Evolutionary conservation across 2,329 filamentous ascomycete genomes (phyloP).

Genomic region (Penicillium sp.): DNA sequence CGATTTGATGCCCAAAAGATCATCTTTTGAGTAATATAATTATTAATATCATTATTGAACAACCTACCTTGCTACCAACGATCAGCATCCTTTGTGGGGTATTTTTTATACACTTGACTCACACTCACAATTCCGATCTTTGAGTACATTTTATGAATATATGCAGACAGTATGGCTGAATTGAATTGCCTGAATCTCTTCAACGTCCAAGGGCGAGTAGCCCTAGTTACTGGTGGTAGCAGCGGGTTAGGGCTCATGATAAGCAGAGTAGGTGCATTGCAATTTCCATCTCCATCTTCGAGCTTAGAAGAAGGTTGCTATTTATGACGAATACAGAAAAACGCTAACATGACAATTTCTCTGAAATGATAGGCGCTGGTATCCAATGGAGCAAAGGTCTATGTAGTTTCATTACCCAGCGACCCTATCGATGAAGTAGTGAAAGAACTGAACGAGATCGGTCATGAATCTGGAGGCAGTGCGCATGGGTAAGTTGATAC

Average conservation of each 20-base stretch:
- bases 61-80: no score
- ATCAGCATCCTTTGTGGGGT: no score
- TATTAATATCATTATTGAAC: no score
- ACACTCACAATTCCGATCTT: not conserved
- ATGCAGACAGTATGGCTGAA: constrained; percentile 12
- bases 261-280: constrained; percentile 29
- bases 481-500: constrained; percentile 33
- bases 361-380: constrained; percentile 39
- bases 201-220: constrained; percentile 40
- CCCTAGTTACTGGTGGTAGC: constrained; percentile 43
- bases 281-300: not conserved
- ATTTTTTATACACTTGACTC: not conserved
- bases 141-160: not conserved
- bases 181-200: constrained; percentile 22
- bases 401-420: constrained; percentile 39
- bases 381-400: constrained; percentile 46
- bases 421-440: constrained; percentile 41
- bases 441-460: constrained; percentile 37
- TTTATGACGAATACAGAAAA: not conserved
- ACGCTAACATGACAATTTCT: not conserved
- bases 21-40: no score
- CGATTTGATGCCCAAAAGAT: no score
- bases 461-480: constrained; percentile 32
- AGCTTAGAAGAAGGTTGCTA: not conserved
- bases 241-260: constrained; percentile 50